Conservation (phyloP, 208 protist species). For the Leishmania major region DNA sequence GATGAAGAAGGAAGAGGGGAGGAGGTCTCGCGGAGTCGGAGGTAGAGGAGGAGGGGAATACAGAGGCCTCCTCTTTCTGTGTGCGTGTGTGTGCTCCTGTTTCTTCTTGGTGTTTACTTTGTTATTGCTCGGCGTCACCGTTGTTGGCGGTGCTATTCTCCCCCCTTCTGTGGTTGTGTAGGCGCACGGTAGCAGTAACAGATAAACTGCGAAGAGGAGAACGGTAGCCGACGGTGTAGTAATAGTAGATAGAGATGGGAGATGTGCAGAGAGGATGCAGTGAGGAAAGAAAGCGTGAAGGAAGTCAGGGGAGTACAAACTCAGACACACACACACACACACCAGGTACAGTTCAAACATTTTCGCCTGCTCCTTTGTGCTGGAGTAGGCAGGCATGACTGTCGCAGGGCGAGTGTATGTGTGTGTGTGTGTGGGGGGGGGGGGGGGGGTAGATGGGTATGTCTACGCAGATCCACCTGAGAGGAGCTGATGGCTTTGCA, state of each 20-base stretch:
- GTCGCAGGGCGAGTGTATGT: not conserved
- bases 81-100: not conserved
- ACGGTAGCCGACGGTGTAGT: not conserved
- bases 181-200: not conserved
- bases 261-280: not conserved
- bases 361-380: not conserved
- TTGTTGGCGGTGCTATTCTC: not conserved
- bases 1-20: not conserved
- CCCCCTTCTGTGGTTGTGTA: not conserved
- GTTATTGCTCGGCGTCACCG: not conserved
- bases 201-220: not conserved
- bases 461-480: slow-evolving; percentile 6
- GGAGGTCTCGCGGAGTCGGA: not conserved
- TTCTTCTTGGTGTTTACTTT: not conserved
- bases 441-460: not conserved
- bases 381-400: not conserved
- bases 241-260: not conserved
- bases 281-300: not conserved
- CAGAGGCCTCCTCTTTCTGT: slow-evolving; percentile 1
- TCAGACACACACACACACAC: not conserved
- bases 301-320: not conserved
- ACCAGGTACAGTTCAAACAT: not conserved
- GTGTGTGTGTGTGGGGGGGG: too few relatives aligned
- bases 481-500: not conserved
- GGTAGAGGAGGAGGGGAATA: not conserved